Evolutionary conservation across 306 rosid genomes (phyloP), one percentile per base, ranked within the genome.

Genomic region (Pyrus bretschneideri): DNA sequence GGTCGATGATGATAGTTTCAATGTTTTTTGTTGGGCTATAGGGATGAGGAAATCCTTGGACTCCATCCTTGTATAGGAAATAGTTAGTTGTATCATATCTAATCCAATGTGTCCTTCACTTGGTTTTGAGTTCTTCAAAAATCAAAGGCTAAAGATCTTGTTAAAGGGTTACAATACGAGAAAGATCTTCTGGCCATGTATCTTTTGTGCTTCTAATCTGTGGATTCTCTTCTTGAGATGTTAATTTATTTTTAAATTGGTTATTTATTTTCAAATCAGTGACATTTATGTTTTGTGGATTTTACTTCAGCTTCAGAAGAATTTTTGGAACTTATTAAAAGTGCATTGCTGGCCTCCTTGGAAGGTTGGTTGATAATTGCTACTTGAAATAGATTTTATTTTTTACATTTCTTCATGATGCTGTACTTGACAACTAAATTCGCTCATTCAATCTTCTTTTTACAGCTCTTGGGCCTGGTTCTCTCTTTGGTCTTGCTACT

Each of bases 401-500:
- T 52, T 22, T 25, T 75, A 49, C 44, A 67, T 79, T 79, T 66
- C 80, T 76, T 81, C 81, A 31, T 60, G 46, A 49, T 64, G 61
- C 60, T 61, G 46, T 79, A 68, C 54, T 70, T 51, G 70, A 82
- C 66, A 14, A 61, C 58, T 73, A 40, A 31, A 71, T 66, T 75
- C 45, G 60, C 52, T 51, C 33, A 33, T 70, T 63, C 27, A 63
- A 61, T 80, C 69, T 80, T 58, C 54, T 49, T 57, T 23, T 59
- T 78, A 77, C 88, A 95, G 98, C 96, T 85, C 95, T 95, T 80
- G 86, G 87, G 83, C 97, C 98, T 45, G 96, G 97, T 86, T 95
- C 97, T 54, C 91, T 95, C 73, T 95, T 95, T 82, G 98, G 98
- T 79, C 95, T 95, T 81, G 97, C 98, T 76, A 89, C 93, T 78